Conservation (phyloP, 345 rosid genomes). For the Xanthoceras sorbifolium region DNA sequence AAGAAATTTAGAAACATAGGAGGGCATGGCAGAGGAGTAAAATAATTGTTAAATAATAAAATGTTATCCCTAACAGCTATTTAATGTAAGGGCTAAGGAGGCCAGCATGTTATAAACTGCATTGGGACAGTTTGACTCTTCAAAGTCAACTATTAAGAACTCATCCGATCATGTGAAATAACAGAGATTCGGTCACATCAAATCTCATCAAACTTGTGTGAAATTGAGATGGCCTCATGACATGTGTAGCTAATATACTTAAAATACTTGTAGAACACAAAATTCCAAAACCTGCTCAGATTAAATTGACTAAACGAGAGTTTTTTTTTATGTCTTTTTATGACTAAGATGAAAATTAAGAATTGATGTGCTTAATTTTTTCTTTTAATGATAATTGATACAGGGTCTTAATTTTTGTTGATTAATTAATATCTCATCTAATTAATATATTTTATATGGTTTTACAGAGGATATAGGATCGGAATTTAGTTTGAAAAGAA, state of each 20-base stretch:
- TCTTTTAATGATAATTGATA: too few species aligned
- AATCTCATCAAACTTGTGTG: background rate
- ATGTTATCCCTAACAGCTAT: constrained; percentile 2
- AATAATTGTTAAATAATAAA: background rate
- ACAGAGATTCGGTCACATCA: background rate
- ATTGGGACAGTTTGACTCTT: constrained; percentile 21
- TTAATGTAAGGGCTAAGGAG: background rate
- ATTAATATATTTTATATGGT: too few species aligned
- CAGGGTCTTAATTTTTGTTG: too few species aligned
- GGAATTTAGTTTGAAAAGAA: too few species aligned
- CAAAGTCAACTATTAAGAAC: background rate
- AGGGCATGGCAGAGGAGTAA: background rate
- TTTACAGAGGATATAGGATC: too few species aligned
- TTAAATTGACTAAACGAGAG: too few species aligned
- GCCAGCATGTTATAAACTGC: constrained; percentile 20
- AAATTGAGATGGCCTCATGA: background rate
- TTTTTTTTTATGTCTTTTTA: too few species aligned
- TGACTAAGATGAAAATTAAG: too few species aligned
- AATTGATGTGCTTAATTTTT: too few species aligned
- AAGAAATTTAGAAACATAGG: constrained; percentile 4
- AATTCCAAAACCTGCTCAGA: too few species aligned
- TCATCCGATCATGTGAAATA: background rate
- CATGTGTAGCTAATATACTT: background rate
- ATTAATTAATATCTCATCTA: too few species aligned
- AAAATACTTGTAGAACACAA: too few species aligned